Evolutionary conservation across 176 grass and related monocot genomes (phyloP).

Genomic region (Poa annua): DNA sequence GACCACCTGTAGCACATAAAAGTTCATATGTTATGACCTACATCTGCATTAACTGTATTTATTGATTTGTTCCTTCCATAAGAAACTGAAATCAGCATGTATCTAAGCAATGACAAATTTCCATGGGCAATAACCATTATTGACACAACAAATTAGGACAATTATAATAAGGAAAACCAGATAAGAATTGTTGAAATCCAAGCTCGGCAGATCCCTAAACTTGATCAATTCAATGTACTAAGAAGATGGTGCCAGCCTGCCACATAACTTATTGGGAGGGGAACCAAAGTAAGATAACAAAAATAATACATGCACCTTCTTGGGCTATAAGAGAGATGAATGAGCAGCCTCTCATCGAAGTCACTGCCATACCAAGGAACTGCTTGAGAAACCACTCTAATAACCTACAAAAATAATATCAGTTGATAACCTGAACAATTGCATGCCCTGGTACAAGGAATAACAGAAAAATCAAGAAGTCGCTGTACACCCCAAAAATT

Average conservation of each 20-base stretch:
- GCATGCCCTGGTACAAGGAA: not conserved
- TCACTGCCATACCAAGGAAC: constrained; percentile 53
- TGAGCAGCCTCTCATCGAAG: constrained; percentile 70
- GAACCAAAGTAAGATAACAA: constrained; percentile 17
- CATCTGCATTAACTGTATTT: not conserved
- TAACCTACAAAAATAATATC: constrained; percentile 53
- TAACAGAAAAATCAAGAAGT: not conserved
- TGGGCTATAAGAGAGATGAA: constrained; percentile 93
- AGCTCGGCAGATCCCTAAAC: not conserved
- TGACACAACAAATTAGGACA: constrained; percentile 19
- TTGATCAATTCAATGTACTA: not conserved
- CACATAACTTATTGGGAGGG: not conserved
- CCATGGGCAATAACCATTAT: constrained; percentile 25
- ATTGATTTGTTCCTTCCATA: not conserved
- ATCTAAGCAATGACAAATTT: constrained; percentile 2
- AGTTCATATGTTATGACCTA: constrained; percentile 15
- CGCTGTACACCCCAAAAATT: not conserved
- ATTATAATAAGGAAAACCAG: not conserved
- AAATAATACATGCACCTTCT: constrained; percentile 62
- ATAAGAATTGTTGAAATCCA: constrained; percentile 4
- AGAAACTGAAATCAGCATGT: not conserved
- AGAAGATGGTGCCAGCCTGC: not conserved
- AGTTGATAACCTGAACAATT: constrained; percentile 6
- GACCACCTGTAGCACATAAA: constrained; percentile 57
- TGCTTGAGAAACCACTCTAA: constrained; percentile 68